Evolutionary conservation across 306 rosid genomes (phyloP), one percentile per base, ranked within the genome.

Genomic region (Cicer chorassanicum): DNA sequence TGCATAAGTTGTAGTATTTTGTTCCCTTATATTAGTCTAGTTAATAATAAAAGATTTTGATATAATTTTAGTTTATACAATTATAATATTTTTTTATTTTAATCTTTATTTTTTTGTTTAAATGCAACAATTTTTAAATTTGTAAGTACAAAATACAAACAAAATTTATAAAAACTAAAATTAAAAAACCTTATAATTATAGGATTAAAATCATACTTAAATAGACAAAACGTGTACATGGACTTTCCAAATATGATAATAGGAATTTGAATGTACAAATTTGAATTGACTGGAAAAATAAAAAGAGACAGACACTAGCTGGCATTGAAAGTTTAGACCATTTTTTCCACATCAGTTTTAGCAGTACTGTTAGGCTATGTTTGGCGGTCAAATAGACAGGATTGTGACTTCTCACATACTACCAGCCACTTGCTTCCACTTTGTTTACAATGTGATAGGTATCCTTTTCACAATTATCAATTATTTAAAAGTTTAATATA

Each of bases 301-400:
- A 70, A 76, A 66, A 70, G 24, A 53, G 49, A 66, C 73, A 11
- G 34, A 15, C 79, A 70, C 19, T 75, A 34, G 78, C 74, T 65
- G 69, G 66, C 67, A 71, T 75, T 50, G 49, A 71, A 70, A 65
- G 48, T 72, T 69, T 42, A 56, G 49, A 56, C 50, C 36, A 71
- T n/a, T 59, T 42, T 29, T 64, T 41, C 61, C 46, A 14, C 68
- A 44, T 46, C 19, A 4, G 79, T 29, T 53, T 41, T 15, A 56
- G 46, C 55, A 46, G 15, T 54, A 8, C 13, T n/a, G 24, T 56
- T 65, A 51, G 79, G 73, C 44, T 29, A 1, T 80, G 77, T 76
- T 80, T 67, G 82, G 74, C 74, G 51, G 44, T 44, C 73, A 76
- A 53, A 29, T 14, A 16, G 45, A 59, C 29, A 70, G 10, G 68